Evolutionary conservation across 495 filamentous ascomycete species (phyloP), one percentile per base, ranked within the genome.

Genomic region (Penicillium subrubescens): DNA sequence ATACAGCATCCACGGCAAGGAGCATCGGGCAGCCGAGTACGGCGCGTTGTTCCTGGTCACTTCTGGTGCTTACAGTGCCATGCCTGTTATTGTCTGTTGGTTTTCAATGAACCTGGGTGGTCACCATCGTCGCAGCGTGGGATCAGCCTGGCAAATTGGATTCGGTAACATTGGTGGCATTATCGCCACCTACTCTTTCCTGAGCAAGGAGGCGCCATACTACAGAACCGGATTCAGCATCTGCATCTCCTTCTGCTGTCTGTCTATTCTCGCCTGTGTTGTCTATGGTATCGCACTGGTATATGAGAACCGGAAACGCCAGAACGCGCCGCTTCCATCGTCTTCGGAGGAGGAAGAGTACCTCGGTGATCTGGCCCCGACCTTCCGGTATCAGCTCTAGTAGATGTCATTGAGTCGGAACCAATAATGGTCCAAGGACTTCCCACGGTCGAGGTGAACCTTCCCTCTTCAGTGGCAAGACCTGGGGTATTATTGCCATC

Each of bases 111-210:
- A 97, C 66, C 78, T 96, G 17, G 90, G 90, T 1, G 93, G 94
- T 3, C 94, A 99, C 73, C 91, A 93, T 60, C 84, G 93, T 1
- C 85, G 93, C 17, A 82, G 89, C 44, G 88, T 99, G 4, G 95
- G 93, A 8, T 87, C 88, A 5, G 95, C 91, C 8, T 97, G 90
- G 90, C 93, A 97, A 73, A 80, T 97, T 48, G 93, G 90, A 0
- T 96, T 96, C 66, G 94, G 94, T n/a, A 97, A 97, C 67, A 90
- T 80, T 35, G 94, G 93, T 41, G 95, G 94, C 15, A 96, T 99
- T 66, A 93, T 97, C 60, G 85, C 94, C 0, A 94, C 92, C 0
- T 97, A 90, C 76, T 82, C 88, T 0, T 99, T 98, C 75, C 67
- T 95, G 27, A 67, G 73, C 8, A 87, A 83, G 52, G 92, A 97